Evolutionary conservation across 176 grass and related monocot genomes (phyloP).

Genomic region (Chrysopogon serrulatus): DNA sequence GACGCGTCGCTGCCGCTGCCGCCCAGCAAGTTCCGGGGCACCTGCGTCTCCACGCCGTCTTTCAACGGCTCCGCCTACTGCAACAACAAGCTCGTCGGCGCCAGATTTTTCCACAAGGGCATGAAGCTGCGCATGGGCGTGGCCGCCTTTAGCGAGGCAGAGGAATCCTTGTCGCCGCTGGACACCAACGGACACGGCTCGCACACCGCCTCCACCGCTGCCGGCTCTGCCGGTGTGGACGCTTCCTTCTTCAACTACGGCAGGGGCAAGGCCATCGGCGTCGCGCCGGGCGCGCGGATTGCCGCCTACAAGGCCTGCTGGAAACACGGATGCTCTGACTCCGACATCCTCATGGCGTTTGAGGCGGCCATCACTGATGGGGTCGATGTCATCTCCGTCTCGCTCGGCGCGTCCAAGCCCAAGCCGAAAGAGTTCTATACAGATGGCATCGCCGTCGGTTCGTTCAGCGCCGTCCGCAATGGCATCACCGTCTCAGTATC

Average conservation of each 20-base stretch:
- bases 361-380: constrained; percentile 30
- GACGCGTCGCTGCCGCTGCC: not conserved
- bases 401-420: not conserved
- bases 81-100: constrained; percentile 48
- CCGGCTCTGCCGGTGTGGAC: not conserved
- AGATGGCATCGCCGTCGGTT: constrained; percentile 25
- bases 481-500: constrained; percentile 39
- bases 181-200: constrained; percentile 46
- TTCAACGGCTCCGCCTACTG: constrained; percentile 27
- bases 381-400: constrained; percentile 34
- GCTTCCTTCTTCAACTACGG: constrained; percentile 30
- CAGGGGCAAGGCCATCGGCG: constrained; percentile 16
- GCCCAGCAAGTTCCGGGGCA: not conserved
- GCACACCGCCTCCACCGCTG: constrained; percentile 44
- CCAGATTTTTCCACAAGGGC: constrained; percentile 26
- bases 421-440: too few relatives aligned
- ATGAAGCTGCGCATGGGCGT: not conserved
- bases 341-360: constrained; percentile 35
- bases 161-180: too few relatives aligned
- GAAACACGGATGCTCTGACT: not conserved
- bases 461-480: constrained; percentile 29
- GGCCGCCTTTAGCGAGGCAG: not conserved
- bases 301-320: constrained; percentile 43
- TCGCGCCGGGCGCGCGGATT: constrained; percentile 25
- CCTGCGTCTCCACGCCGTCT: not conserved